Evolutionary conservation across 306 rosid species (phyloP), one percentile per base, ranked within the genome.

Genomic region (Vicia faba): DNA sequence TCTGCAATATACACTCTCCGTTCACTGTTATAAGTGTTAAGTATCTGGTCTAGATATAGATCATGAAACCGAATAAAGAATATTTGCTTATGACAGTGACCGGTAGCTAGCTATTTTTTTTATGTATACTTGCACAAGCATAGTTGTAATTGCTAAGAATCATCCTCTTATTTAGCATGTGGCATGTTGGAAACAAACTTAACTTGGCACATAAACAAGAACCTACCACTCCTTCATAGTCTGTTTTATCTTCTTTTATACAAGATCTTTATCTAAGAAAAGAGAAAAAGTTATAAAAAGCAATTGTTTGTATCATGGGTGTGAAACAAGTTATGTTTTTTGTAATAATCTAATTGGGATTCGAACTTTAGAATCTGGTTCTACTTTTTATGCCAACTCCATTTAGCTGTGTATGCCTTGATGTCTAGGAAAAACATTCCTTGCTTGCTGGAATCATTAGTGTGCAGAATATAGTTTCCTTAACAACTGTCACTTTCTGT

Each of bases 341-440:
- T 13, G 11, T 38, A 41, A 11, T 44, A 64, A 68, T 75, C 60
- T 82, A 71, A 76, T 4, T 31, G 66, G 7, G 69, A 46, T 8
- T 80, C 75, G 45, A 79, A 62, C 64, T 67, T 43, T 3, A 8
- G 79, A 74, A 75, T 79, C 71, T 76, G 66, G 68, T 66, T 65
- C 75, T 53, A 15, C 49, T 19, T 69, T 45, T 65, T 40, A 15
- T 68, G 78, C 78, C 66, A 74, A 55, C 68, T 73, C 31, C 44
- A 50, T 43, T 38, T 35, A n/a, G 69, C 66, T 57, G 74, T 8
- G 35, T 61, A 57, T 55, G 18, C 78, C 74, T 78, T 77, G 43
- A 48, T 77, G 67, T 69, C 43, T 70, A 25, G 35, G 5, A 49
- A 65, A 62, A 58, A 73, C 73, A 77, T 81, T 85, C 87, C 64